Evolutionary conservation across 176 grass and related monocot genomes (phyloP).

Genomic region (Triticum aestivum): IWGSC_CS_RefSeq_v2.1 NC_057813.1:205310253-205310752

Average conservation of each 20-base stretch:
- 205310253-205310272: background rate
- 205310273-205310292: background rate
- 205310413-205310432: background rate
- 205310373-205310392: background rate
- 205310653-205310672: background rate
- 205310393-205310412: background rate
- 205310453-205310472: background rate
- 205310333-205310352: background rate
- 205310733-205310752: background rate
- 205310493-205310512: background rate
- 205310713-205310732: background rate
- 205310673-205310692: background rate
- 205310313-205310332: background rate
- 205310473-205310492: background rate
- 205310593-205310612: background rate
- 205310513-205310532: background rate
- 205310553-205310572: background rate
- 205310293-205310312: background rate
- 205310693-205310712: background rate
- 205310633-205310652: background rate
- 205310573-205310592: background rate
- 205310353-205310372: background rate
- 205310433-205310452: background rate
- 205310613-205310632: background rate
- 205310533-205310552: background rate